Conservation (phyloP, 768 basidiomycete species). For the Suillus spraguei region DNA sequence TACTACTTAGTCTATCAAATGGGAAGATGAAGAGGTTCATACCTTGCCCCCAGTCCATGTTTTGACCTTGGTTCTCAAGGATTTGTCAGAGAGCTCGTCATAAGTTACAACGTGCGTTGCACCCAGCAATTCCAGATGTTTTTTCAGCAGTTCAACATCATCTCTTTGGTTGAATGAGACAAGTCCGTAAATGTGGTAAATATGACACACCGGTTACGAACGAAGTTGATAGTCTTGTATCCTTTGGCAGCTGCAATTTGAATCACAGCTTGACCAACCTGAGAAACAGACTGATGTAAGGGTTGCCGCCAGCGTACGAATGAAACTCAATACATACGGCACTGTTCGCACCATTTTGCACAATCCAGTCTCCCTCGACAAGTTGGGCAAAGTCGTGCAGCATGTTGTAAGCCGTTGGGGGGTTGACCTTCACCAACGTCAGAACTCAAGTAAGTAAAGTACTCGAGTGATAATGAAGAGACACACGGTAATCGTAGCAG, state of each 20-base stretch:
- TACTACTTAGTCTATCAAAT: conserved; percentile 13
- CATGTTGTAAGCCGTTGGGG: conserved; percentile 84
- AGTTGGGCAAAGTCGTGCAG: conserved; percentile 69
- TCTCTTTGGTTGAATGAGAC: conserved; percentile 40
- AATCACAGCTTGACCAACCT: conserved; percentile 86
- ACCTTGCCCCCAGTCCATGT: conserved; percentile 69
- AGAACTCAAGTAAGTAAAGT: not conserved
- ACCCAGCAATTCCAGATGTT: conserved; percentile 59
- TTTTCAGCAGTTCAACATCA: conserved; percentile 50
- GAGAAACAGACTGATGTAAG: conserved; percentile 13
- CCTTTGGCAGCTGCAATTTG: conserved; percentile 78
- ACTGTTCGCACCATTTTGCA: conserved; percentile 88
- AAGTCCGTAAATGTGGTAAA: conserved; percentile 4
- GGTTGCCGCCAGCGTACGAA: not conserved
- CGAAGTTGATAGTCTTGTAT: conserved; percentile 79
- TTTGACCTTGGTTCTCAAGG: conserved; percentile 54
- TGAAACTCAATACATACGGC: conserved; percentile 60
- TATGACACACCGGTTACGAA: conserved; percentile 62
- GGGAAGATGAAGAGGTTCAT: conserved; percentile 14
- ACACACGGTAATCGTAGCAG: conserved; percentile 75
- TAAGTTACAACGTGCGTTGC: conserved; percentile 81
- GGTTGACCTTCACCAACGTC: conserved; percentile 61
- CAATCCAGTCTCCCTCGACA: conserved; percentile 71
- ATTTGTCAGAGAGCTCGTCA: conserved; percentile 65
- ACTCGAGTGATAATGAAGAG: not conserved